Evolutionary conservation across 2,329 filamentous ascomycete genomes (phyloP), one percentile per base, ranked within the genome.

Genomic region (Aspergillus sclerotialis): DNA sequence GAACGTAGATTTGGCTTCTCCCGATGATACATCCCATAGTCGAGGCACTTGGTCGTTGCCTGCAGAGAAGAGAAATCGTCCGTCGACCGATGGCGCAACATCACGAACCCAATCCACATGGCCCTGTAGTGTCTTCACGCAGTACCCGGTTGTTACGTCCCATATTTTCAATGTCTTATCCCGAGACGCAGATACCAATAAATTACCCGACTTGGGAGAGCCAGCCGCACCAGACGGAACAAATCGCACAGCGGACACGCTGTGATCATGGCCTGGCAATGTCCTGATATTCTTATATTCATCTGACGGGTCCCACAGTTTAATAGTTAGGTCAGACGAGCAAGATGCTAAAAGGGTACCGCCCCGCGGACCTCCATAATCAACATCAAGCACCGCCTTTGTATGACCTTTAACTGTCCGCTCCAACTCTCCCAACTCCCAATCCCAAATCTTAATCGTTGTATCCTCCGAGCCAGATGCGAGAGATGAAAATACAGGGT

Each of bases 371-470:
- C 89, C 89, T 24, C 90, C 89, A 63, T 84, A 95, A 53, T 95
- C 89, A 23, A 94, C 78, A 55, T 94, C 88, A 17, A 92, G 66
- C 1, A 95, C 87, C 3, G 86, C 78, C 55, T 84, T 88, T 4
- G 88, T 95, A 54, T 95, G 90, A 1, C 87, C 88, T 57, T 95
- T 95, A 37, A 95, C 75, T 0, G 89, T 95, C 42, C 82, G 72
- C 59, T 95, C 89, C 4, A 94, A 70, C 61, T 95, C 89, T 30
- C 90, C 90, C 15, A 93, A 66, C 53, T 95, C 89, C 84, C 88
- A 95, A 55, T 95, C 89, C 89, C 89, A 95, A 36, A 95, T 89
- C 55, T 95, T 95, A 60, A 96, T 94, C 6, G 84, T 94, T 35
- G 78, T 84, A 60, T 95, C 90, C 58, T 94, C 89, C 7, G 88